Conservation (phyloP, 2,329 filamentous ascomycete genomes). For the Fusarium domesticum region DNA sequence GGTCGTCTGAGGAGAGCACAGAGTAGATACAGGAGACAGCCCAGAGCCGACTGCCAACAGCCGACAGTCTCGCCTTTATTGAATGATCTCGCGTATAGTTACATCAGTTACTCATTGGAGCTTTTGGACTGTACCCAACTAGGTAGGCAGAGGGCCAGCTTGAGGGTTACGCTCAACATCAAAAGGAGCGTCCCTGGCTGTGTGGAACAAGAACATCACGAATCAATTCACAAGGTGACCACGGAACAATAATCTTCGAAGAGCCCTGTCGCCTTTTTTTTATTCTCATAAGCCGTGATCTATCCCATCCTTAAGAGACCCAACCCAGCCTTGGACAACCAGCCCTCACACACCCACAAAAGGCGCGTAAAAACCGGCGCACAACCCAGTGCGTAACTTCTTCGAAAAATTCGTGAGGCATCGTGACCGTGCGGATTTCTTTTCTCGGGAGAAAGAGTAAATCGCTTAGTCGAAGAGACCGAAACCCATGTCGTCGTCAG, state of each 20-base stretch:
- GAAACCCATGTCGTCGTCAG: conserved; percentile 75
- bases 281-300: conserved; percentile 31
- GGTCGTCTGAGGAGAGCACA: too few relatives aligned
- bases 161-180: too few relatives aligned
- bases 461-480: conserved; percentile 69
- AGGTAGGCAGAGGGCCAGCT: too few relatives aligned
- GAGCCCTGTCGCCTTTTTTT: conserved; percentile 29
- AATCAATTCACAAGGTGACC: not conserved
- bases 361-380: conserved; percentile 32
- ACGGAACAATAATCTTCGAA: conserved; percentile 11
- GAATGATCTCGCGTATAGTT: too few relatives aligned
- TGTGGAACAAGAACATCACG: not conserved
- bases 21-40: too few relatives aligned
- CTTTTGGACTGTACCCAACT: too few relatives aligned
- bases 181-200: too few relatives aligned
- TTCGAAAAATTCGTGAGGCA: conserved; percentile 33
- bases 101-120: too few relatives aligned
- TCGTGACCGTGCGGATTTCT: conserved; percentile 32
- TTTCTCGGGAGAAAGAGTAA: conserved; percentile 9
- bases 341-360: conserved; percentile 30
- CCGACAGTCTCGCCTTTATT: too few relatives aligned
- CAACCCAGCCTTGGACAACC: conserved; percentile 32
- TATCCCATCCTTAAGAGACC: conserved; percentile 30
- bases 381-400: conserved; percentile 33
- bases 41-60: too few relatives aligned